A percentile compares a stretch with the other conserved stretches of the same genome.
phyloP scores from a whole-genome alignment of 768 basidiomycete species.

The Podaxis pistillaris region DNA sequence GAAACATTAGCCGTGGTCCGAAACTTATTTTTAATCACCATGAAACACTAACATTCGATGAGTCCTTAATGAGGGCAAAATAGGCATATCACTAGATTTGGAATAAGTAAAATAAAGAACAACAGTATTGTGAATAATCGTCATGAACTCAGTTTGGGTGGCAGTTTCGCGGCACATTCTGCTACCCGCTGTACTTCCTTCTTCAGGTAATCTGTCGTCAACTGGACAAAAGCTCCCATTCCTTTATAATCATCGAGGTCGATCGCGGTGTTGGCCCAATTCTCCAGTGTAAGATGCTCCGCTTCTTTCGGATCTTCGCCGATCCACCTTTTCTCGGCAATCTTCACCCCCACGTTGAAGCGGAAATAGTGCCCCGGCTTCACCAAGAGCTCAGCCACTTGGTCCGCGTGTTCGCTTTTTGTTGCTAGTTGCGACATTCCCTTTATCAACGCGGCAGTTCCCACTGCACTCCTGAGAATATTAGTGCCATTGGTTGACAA shows the following conservation, averaged over 20 bases:
- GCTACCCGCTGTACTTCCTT: constrained; percentile 14
- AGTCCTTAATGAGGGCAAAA: background rate
- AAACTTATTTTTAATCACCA: background rate
- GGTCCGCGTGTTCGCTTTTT: constrained; percentile 19
- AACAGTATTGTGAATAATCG: background rate
- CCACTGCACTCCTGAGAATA: constrained; percentile 12
- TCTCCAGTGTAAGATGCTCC: constrained; percentile 20
- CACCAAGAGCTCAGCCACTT: constrained; percentile 16
- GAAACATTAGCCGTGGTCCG: background rate
- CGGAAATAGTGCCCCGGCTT: constrained; percentile 22
- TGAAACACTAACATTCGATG: no score
- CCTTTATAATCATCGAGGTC: constrained; percentile 20
- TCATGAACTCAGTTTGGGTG: background rate
- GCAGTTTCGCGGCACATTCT: constrained; percentile 14
- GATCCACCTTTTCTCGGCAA: constrained; percentile 22
- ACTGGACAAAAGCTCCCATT: constrained; percentile 18
- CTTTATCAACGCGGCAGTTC: constrained; percentile 11
- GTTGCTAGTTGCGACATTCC: constrained; percentile 21
- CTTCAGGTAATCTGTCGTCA: constrained; percentile 18
- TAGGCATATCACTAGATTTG: background rate
- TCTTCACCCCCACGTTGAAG: constrained; percentile 24
- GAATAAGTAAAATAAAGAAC: no score
- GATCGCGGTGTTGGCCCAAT: constrained; percentile 22
- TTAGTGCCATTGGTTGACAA: constrained; percentile 17
- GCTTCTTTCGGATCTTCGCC: constrained; percentile 13